Percentiles rank a stretch among this genome's conserved stretches.
These are phyloP conservation scores for Nigrograna mackinnonii DNA, from an alignment of 2,329 filamentous ascomycete genomes.

Conservation along the genomic window DNA sequence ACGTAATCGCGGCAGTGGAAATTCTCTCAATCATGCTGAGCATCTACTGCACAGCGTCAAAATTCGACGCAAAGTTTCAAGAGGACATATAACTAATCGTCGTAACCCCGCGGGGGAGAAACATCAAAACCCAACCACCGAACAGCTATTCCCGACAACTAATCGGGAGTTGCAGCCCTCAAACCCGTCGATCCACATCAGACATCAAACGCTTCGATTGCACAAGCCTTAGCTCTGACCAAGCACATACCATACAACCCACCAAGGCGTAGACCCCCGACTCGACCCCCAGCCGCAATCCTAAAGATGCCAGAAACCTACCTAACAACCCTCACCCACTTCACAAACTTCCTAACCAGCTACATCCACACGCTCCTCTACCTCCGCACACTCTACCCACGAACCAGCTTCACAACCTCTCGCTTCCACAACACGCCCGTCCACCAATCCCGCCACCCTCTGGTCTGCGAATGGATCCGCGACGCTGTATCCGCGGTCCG, in stretches of 20 bases:
- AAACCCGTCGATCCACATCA: no score
- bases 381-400: constrained; percentile 79
- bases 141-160: no score
- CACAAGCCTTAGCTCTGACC: no score
- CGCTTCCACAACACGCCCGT: constrained; percentile 84
- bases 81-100: no score
- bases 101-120: no score
- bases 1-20: no score
- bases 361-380: constrained; percentile 85
- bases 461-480: constrained; percentile 82
- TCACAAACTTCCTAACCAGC: constrained; percentile 79
- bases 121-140: no score
- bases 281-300: constrained; percentile 1
- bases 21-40: no score
- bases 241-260: background rate
- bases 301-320: constrained; percentile 32
- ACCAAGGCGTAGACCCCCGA: background rate
- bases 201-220: no score
- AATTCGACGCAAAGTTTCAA: no score
- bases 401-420: constrained; percentile 74
- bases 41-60: no score
- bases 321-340: constrained; percentile 64
- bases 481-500: constrained; percentile 76
- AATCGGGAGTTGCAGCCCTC: no score
- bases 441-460: constrained; percentile 82